Evolutionary conservation across 2,329 filamentous ascomycete species (phyloP), one percentile per base, ranked within the genome.

Genomic region (Rasamsonia emersonii): DNA sequence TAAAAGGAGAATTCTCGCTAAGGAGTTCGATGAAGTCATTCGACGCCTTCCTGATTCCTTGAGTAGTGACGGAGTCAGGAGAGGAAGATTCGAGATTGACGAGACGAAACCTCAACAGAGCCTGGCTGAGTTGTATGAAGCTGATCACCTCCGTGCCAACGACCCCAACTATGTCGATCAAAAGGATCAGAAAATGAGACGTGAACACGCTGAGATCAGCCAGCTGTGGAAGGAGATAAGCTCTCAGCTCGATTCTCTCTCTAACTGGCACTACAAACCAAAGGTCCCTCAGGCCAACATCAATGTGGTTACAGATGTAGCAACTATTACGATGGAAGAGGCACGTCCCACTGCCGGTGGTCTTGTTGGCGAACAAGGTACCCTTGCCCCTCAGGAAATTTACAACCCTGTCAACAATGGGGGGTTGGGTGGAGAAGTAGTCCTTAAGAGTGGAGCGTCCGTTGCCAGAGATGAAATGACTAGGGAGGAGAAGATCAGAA

Each of bases 321-420:
- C 88, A n/a, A 86, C 84, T 3, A 79, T 96, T 43, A 73, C 75
- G 44, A 93, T 96, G 82, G 91, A 98, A 65, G 91, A 98, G 53
- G 89, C 86, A 2, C 82, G 93, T 48, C 89, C 91, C 5, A 80
- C 82, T 10, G 82, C 83, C 25, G 78, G 79, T 50, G 84, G 82
- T 24, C 73, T 71, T 27, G 67, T 75, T 42, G 53, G 52, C 16
- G 58, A 56, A 18, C 56, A 61, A 16, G 83, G 79, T 50, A 82
- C 82, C 67, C 73, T 98, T 38, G 91, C 91, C 27, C 91, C 91
- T 3, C 91, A 96, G 54, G 91, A 98, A 59, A 71, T 98, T 16
- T 98, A 96, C 67, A 78, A 77, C 48, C 77, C 85, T n/a, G 77
- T 79, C 39, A 77, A 81, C 48, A 72, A 75, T 40, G 76, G 67